phyloP scores from a whole-genome alignment of 225 moss, liverwort and hornwort species.

The Antitrichia curtipendula region DNA sequence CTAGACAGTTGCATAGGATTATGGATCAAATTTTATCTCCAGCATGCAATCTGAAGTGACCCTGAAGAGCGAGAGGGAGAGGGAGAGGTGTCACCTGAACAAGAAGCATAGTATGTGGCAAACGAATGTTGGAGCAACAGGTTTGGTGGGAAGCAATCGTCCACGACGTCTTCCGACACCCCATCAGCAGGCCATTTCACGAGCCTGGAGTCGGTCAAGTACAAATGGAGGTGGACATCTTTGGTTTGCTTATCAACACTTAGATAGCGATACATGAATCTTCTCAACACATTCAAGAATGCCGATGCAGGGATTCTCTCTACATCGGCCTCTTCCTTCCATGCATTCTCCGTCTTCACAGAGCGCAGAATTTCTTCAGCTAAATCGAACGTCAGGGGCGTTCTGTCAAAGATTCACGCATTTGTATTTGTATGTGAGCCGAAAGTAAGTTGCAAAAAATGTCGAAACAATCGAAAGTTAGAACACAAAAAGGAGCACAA shows the following conservation, averaged over 20 bases:
- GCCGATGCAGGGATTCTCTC: conserved; percentile 17
- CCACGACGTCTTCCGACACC: conserved; percentile 21
- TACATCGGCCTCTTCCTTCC: conserved; percentile 14
- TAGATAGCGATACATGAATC: conserved; percentile 43
- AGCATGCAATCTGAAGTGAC: neutral
- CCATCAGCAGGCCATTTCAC: conserved; percentile 31
- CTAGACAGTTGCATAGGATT: neutral
- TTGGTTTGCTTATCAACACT: conserved; percentile 18
- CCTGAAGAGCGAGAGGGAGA: neutral
- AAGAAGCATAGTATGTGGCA: conserved; percentile 43
- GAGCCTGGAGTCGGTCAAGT: conserved; percentile 23
- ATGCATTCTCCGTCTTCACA: conserved; percentile 19
- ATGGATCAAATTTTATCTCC: neutral
- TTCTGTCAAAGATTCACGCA: conserved; percentile 3
- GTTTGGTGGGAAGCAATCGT: conserved; percentile 23
- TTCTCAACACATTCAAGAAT: conserved; percentile 23
- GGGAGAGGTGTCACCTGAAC: conserved; percentile 6
- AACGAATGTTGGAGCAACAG: conserved; percentile 34
- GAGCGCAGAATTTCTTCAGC: conserved; percentile 12
- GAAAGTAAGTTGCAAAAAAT: neutral
- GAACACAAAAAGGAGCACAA: neutral
- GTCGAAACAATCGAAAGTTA: neutral
- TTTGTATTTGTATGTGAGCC: neutral
- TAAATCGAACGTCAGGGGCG: conserved; percentile 16
- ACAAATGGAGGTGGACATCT: conserved; percentile 24